Evolutionary conservation across 2,329 filamentous ascomycete genomes (phyloP), one percentile per base, ranked within the genome.

Genomic region (Scytalidium lignicola): DNA sequence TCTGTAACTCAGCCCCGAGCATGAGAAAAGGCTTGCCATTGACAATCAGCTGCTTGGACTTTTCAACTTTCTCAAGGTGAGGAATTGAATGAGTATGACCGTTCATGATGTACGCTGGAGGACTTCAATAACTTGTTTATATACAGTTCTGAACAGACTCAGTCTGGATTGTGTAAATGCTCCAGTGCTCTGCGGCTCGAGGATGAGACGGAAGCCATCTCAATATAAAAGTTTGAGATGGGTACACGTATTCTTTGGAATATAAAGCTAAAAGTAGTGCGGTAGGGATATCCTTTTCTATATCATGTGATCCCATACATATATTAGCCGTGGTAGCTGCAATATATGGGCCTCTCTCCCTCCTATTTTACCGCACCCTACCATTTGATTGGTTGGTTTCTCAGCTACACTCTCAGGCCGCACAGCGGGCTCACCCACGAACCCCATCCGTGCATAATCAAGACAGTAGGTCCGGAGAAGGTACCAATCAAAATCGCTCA

Each of bases 1-100:
- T 69, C 47, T 68, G 66, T 12, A 69, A 59, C 52, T 69, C 67
- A 32, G 58, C 66, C 2, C 58, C 59, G 17, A 62, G 55, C 50
- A 66, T 64, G 19, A 70, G 58, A 28, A 69, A 69, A 0, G 67
- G 67, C 41, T 69, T 63, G 17, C 63, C 65, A 44, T 70, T 63
- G 50, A 70, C 59, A 3, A 69, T 60, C 40, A 70, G 62, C 18
- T 68, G 67, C 6, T 55, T 60, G 39, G 63, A 62, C 15, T n/a
- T n/a, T 44, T 44, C 21, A 23, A 23, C 22, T 18, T 44, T 23
- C 20, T 23, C 42, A 17, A 56, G 51, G 21, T 53, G 44, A 12
- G 52, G 54, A 19, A 52, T 21, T 18, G 50, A 54, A 17, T 41
- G 41, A 17, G 60, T 58, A 5, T 64, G 63, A n/a, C 32, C 32